Base-by-base conservation (phyloP, 495 filamentous ascomycete species). In the Aspergillus diversus region DNA sequence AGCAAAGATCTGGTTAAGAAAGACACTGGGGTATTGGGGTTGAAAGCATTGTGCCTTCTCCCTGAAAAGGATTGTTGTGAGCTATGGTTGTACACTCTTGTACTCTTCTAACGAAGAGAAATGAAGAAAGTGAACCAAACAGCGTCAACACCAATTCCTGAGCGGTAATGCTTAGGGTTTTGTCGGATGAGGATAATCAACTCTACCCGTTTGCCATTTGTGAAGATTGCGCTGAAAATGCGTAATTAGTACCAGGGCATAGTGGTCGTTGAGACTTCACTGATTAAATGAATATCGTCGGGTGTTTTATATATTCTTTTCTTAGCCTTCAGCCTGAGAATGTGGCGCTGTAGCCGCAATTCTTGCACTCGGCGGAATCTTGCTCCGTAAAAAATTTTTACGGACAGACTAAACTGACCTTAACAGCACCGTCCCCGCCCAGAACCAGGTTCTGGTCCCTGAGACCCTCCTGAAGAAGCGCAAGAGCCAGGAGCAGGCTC, bases 391-490 rank as follows among this genome's bases (percentile, higher is more conserved):
- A 50, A 50, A 27, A 76, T 72, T 75, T 75, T 77, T 83, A 81
- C 80, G 84, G 88, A 89, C 83, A 80, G 83, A 88, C 85, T 85
- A 84, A 91, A 82, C 87, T 88, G 78, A 86, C 80, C 72, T 87
- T 83, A 73, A 78, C 80, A 96, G 92, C 79, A 84, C 86, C 80
- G 89, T 94, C 70, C 90, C 94, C 50, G 94, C 92, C 76, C 74
- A 90, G 80, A 90, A 97, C 79, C 89, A 97, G 77, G 88, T 97
- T 77, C 88, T 97, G 70, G 92, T 97, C 74, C 93, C 93, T 61
- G 93, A 97, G 89, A 97, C 93, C 69, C 91, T 97, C 75, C 89
- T 97, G 73, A 99, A 97, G 90, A 99, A 99, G 90, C 93, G 95
- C 86, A 99, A 98, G 92, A 90, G 86, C 79, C 94, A 97, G 84